Evolutionary conservation across 2,329 filamentous ascomycete genomes (phyloP).

Genomic region (Penicillium thymicola): DNA sequence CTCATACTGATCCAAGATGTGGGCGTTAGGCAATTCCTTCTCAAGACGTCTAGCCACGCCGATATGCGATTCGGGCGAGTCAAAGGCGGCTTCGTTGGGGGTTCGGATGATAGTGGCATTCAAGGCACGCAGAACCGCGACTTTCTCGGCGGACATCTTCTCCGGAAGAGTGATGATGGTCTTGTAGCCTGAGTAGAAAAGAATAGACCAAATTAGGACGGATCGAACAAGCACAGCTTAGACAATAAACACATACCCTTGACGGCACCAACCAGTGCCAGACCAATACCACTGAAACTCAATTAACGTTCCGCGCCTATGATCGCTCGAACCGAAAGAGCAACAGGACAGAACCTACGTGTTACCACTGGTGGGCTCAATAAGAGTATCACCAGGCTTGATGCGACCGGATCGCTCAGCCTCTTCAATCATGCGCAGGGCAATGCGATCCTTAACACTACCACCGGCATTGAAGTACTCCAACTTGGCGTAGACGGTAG

Average conservation of each 20-base stretch:
- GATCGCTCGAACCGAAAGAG: not conserved
- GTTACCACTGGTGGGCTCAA: slow-evolving; percentile 97
- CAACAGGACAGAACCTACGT: slow-evolving; percentile 51
- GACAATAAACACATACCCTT: slow-evolving; percentile 57
- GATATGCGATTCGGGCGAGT: slow-evolving; percentile 93
- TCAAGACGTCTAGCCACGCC: slow-evolving; percentile 85
- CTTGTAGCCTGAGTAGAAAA: slow-evolving; percentile 64
- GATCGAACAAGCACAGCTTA: not conserved
- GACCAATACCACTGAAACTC: slow-evolving; percentile 68
- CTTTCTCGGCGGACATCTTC: slow-evolving; percentile 99
- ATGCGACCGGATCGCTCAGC: slow-evolving; percentile 89
- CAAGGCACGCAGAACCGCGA: slow-evolving; percentile 86
- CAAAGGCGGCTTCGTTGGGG: slow-evolving; percentile 90
- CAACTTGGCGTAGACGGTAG: slow-evolving; percentile 84
- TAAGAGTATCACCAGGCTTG: slow-evolving; percentile 94
- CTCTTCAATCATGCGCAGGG: slow-evolving; percentile 94
- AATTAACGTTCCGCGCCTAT: not conserved
- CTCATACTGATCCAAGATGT: slow-evolving; percentile 94
- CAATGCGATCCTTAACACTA: slow-evolving; percentile 92
- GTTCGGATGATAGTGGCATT: slow-evolving; percentile 97
- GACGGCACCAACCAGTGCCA: slow-evolving; percentile 89
- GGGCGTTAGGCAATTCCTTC: slow-evolving; percentile 94
- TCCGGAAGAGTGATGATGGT: slow-evolving; percentile 98
- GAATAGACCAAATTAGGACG: not conserved
- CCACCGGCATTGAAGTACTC: slow-evolving; percentile 94